A percentile compares a stretch with the other conserved stretches of the same genome.
phyloP scores from a whole-genome alignment of 2,329 filamentous ascomycete species.

The Nannizziopsis arthrosporioides region DNA sequence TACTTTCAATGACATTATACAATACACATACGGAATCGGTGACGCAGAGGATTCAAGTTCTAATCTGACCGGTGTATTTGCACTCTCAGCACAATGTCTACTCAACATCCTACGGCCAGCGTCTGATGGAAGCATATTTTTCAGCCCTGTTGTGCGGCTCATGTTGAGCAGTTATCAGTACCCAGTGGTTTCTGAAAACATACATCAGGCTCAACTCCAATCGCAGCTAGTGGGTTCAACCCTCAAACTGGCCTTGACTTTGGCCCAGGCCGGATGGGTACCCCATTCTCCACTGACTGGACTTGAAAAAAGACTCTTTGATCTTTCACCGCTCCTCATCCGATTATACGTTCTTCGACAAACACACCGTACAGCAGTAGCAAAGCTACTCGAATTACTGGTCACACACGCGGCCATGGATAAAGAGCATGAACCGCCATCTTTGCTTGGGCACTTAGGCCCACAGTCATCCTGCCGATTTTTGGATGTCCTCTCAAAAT shows the following conservation, averaged over 20 bases:
- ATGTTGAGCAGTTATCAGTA: slow-evolving; percentile 52
- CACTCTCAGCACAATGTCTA: slow-evolving; percentile 62
- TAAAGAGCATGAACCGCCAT: slow-evolving; percentile 65
- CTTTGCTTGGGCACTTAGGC: slow-evolving; percentile 80
- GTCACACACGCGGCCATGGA: slow-evolving; percentile 56
- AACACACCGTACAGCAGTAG: slow-evolving; percentile 52
- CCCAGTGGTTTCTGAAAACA: slow-evolving; percentile 52
- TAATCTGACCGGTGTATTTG: slow-evolving; percentile 53
- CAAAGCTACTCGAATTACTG: slow-evolving; percentile 60
- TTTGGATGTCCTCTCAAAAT: slow-evolving; percentile 60
- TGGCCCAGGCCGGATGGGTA: slow-evolving; percentile 59
- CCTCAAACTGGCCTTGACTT: slow-evolving; percentile 53
- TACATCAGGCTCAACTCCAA: slow-evolving; percentile 44
- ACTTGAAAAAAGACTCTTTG: slow-evolving; percentile 69
- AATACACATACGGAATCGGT: slow-evolving; percentile 64
- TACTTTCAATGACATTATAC: slow-evolving; percentile 59
- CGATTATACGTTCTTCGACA: slow-evolving; percentile 62
- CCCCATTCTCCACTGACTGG: slow-evolving; percentile 52
- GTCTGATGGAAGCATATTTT: slow-evolving; percentile 57
- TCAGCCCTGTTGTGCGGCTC: slow-evolving; percentile 63
- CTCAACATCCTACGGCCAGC: slow-evolving; percentile 63
- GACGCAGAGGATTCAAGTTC: slow-evolving; percentile 39
- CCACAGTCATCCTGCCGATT: slow-evolving; percentile 74
- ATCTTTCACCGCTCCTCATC: slow-evolving; percentile 62
- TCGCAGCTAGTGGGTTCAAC: slow-evolving; percentile 53